Evolutionary conservation across 108 stramenopile genomes (phyloP).

Genomic region (Cyclotella kingstonii): DNA sequence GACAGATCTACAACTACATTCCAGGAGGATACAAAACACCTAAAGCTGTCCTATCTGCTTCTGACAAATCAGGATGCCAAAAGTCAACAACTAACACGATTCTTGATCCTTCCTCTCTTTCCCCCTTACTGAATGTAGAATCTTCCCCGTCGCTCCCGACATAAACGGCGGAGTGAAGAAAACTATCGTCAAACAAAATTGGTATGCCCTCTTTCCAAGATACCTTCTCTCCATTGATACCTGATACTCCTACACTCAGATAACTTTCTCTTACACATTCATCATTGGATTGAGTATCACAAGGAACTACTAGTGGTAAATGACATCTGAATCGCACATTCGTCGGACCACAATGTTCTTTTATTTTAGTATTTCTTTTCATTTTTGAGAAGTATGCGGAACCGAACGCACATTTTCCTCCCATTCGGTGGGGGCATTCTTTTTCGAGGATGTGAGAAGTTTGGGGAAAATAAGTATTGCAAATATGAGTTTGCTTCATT

Average conservation of each 20-base stretch:
- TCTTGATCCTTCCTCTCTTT: conserved; percentile 16
- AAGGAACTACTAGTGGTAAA: conserved; percentile 49
- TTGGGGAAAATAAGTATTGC: conserved; percentile 28
- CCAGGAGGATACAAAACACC: conserved; percentile 58
- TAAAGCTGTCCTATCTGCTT: conserved; percentile 47
- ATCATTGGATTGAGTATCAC: neutral
- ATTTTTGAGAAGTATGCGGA: conserved; percentile 45
- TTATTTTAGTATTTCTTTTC: conserved; percentile 38
- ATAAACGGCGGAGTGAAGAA: conserved; percentile 56
- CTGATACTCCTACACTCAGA: conserved; percentile 34
- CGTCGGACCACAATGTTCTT: conserved; percentile 62
- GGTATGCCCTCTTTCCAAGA: conserved; percentile 43
- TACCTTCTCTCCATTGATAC: conserved; percentile 19
- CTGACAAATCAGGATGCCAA: conserved; percentile 58
- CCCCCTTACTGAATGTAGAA: no score
- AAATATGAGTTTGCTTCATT: conserved; percentile 18
- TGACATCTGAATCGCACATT: conserved; percentile 66
- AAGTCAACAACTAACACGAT: conserved; percentile 63
- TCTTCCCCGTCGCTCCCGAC: conserved; percentile 1
- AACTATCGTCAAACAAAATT: conserved; percentile 69
- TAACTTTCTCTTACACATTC: conserved; percentile 6
- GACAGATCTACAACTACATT: no score
- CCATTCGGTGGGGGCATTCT: conserved; percentile 40
- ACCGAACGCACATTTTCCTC: conserved; percentile 41
- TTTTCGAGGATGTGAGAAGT: conserved; percentile 41